Evolutionary conservation across 176 grass and related monocot species (phyloP), one percentile per base, ranked within the genome.

Genomic region (Oryza glumipatula): DNA sequence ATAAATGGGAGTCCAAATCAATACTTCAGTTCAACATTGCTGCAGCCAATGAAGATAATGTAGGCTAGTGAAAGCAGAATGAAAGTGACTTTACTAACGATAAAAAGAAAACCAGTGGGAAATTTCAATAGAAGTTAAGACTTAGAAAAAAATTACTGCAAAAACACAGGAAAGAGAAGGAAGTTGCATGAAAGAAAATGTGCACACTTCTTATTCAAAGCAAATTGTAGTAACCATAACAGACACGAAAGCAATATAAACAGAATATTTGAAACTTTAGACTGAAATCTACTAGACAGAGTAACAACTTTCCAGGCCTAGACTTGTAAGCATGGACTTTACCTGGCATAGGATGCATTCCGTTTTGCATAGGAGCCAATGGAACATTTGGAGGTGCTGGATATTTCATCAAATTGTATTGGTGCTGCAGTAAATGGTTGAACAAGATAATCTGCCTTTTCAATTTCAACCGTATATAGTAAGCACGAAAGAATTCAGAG

Each of bases 401-500:
- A 81, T 91, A 94, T 72, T 99, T 94, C 97, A 94, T 99, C 52
- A 99, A 88, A 88, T 99, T 89, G 82, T 91, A 94, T 67, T 99
- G 97, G 67, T 94, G 92, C 70, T 94, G 91, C 72, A 99, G 84
- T 77, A 99, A 91, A 86, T 94, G 88, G 84, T 99, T 99, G 85
- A 99, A 96, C 88, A 99, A 49, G 82, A 92, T 88, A 79, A 99
- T 99, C 74, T 99, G 97, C 48, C 73, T 94, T 86, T 96, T 99
- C 89, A 99, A 83, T 89, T 94, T 96, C 77, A 99, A 83, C 58
- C 97, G 90, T 92, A 99, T 96, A 80, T 96, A 96, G 76, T 99
- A 99, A 83, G 94, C 94, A 70, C 86, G 81, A 86, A 99, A 99
- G 80, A 99, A 99, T 58, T 99, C 97, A 14, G 89, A 86, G 60